Percentiles rank a stretch among this genome's conserved stretches.
Conservation (phyloP, 768 basidiomycete genomes). For the Mycena metata region DNA sequence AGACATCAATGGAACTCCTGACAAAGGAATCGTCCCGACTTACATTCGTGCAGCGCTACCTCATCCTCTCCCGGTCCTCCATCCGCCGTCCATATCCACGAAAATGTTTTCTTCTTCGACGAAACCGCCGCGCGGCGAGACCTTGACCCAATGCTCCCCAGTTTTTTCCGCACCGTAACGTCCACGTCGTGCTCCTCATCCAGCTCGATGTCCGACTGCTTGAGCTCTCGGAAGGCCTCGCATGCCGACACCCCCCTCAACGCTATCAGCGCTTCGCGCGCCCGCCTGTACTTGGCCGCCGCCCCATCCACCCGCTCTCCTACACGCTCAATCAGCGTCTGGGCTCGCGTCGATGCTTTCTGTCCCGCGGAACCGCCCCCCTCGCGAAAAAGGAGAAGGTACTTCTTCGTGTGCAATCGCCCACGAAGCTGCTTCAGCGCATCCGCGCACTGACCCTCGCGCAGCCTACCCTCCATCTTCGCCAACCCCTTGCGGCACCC, state of each 20-base stretch:
- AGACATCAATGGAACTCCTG: too few relatives aligned
- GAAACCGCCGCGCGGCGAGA: background rate
- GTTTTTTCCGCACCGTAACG: background rate
- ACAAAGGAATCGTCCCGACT: too few relatives aligned
- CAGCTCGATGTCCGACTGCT: slow-evolving; percentile 2
- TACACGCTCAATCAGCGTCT: slow-evolving; percentile 14
- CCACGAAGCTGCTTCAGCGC: background rate
- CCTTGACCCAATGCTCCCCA: slow-evolving; percentile 8
- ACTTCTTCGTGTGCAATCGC: slow-evolving; percentile 17
- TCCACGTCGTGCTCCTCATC: slow-evolving; percentile 23
- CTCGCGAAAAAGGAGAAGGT: slow-evolving; percentile 22
- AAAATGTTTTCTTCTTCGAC: slow-evolving; percentile 5
- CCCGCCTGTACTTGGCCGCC: too few relatives aligned
- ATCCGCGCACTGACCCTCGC: slow-evolving; percentile 7
- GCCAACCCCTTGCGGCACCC: background rate
- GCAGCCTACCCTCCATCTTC: too few relatives aligned
- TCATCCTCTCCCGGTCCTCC: slow-evolving; percentile 24
- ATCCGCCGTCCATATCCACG: slow-evolving; percentile 30
- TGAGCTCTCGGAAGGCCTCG: background rate
- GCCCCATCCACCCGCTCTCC: slow-evolving; percentile 12
- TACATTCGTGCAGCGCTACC: slow-evolving; percentile 23
- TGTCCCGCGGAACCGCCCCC: slow-evolving; percentile 1
- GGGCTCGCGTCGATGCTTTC: background rate
- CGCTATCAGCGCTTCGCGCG: too few relatives aligned
- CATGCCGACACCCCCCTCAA: too few relatives aligned